Evolutionary conservation across 192 early-diverging fungal species (phyloP).

Genomic region (Rhizoclosmatium globosum): DNA sequence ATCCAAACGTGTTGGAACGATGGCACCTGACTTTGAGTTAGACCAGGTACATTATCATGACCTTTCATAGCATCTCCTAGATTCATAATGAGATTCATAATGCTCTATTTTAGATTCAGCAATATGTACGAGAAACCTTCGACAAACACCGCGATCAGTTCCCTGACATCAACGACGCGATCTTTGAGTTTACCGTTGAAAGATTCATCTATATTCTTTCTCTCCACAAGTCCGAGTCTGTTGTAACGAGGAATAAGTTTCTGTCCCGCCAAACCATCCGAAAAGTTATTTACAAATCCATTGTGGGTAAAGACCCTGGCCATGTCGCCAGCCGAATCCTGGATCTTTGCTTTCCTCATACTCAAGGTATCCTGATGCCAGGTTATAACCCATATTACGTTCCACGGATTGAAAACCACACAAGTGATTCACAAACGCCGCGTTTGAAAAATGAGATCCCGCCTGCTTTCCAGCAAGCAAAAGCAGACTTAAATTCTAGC

Average conservation of each 20-base stretch:
- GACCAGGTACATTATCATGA: neutral
- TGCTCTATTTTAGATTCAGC: conserved; percentile 4
- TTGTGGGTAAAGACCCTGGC: conserved; percentile 18
- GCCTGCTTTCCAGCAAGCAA: too few species aligned
- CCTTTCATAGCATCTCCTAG: neutral
- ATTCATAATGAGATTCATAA: too few species aligned
- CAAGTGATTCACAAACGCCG: neutral
- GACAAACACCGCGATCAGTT: conserved; percentile 16
- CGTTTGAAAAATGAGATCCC: neutral
- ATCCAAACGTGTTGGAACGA: too few species aligned
- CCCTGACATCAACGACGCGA: conserved; percentile 9
- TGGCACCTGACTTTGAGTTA: too few species aligned
- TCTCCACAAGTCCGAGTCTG: neutral
- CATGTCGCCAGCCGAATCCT: conserved; percentile 18
- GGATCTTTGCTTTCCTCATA: conserved; percentile 32
- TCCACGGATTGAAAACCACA: neutral
- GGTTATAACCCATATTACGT: neutral
- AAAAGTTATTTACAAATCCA: neutral
- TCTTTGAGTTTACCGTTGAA: conserved; percentile 23
- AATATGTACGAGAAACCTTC: conserved; percentile 25
- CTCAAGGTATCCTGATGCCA: conserved; percentile 25
- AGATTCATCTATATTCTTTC: neutral
- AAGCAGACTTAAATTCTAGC: neutral
- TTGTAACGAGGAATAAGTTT: neutral
- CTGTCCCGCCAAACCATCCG: conserved; percentile 2